Evolutionary conservation across 306 rosid species (phyloP), one percentile per base, ranked within the genome.

Genomic region (Amphicarpaea edgeworthii): DNA sequence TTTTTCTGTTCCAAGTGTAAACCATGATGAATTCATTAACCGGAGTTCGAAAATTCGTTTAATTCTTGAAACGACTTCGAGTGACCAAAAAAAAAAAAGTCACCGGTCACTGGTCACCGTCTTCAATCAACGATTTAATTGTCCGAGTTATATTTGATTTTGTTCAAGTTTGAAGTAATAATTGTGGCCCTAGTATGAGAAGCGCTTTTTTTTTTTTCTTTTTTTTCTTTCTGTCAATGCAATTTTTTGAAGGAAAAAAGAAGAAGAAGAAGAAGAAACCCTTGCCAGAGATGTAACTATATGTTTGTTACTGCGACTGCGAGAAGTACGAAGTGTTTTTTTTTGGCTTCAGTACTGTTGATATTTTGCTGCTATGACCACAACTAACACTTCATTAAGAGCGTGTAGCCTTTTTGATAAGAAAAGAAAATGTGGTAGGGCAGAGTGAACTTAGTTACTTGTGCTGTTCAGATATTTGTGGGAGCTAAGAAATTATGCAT

Each of bases 251-350:
- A 10, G 3, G 7, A 46, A 81, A 6, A 8, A 62, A 71, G 16
- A 5, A 19, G n/a, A 42, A 17, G 8, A 40, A 11, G 61, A 40
- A n/a, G 61, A 55, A 12, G 40, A 55, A 30, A 24, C 21, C 20
- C 21, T 68, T 19, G 28, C 71, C 11, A 38, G 59, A 66, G 41
- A 50, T 76, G 65, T 57, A 46, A 19, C 34, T 46, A 8, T 47
- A 17, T 45, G n/a, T 12, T 9, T 53, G 51, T 45, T 61, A 30
- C 58, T 54, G 34, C 57, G 34, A 30, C 58, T 54, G 34, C 57
- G 34, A 67, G 9, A 55, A 59, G 28, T 67, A 11, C 42, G 8
- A 16, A 80, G 41, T 68, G 65, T 4, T 23, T 26, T 41, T 19
- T 26, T 19, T 26, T 42, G 38, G 68, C 6, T 30, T 54, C 34